These are phyloP conservation scores for Erodium moschatum DNA, from an alignment of 441 rosid species.

Conservation along the genomic window DNA sequence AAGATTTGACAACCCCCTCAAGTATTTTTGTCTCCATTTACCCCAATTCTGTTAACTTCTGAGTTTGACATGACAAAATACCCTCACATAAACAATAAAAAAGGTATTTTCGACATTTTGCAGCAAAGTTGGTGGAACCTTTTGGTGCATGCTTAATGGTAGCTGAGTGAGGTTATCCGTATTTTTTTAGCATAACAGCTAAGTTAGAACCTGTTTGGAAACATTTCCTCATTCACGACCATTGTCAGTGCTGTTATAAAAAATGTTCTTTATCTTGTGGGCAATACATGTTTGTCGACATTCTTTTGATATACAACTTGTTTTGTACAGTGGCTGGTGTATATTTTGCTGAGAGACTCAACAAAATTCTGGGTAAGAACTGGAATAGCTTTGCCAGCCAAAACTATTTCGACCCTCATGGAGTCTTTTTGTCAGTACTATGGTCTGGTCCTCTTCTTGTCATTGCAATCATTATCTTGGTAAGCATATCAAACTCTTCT, in stretches of 20 bases:
- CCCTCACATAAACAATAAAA: too few species aligned
- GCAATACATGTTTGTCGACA: too few species aligned
- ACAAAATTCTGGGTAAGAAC: conserved; percentile 44
- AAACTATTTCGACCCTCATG: conserved; percentile 79
- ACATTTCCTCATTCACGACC: background rate
- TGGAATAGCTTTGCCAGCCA: conserved; percentile 82
- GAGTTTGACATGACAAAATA: too few species aligned
- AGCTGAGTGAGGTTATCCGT: too few species aligned
- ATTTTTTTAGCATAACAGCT: background rate
- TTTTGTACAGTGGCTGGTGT: conserved; percentile 67
- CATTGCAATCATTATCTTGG: conserved; percentile 74
- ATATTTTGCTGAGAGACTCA: conserved; percentile 79
- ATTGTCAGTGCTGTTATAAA: too few species aligned
- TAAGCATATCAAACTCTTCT: conserved; percentile 23
- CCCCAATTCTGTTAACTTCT: too few species aligned
- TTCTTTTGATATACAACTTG: background rate
- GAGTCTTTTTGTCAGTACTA: conserved; percentile 66
- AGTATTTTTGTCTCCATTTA: too few species aligned
- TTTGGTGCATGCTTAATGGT: too few species aligned
- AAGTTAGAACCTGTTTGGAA: background rate
- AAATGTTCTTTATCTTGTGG: too few species aligned
- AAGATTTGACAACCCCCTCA: too few species aligned
- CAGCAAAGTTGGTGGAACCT: too few species aligned
- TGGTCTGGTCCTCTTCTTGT: conserved; percentile 94
- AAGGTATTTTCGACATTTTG: too few species aligned